A percentile compares a stretch with the other conserved stretches of the same genome.
phyloP scores from a whole-genome alignment of 139 green algal genomes.

The Dunaliella sp. region DNA sequence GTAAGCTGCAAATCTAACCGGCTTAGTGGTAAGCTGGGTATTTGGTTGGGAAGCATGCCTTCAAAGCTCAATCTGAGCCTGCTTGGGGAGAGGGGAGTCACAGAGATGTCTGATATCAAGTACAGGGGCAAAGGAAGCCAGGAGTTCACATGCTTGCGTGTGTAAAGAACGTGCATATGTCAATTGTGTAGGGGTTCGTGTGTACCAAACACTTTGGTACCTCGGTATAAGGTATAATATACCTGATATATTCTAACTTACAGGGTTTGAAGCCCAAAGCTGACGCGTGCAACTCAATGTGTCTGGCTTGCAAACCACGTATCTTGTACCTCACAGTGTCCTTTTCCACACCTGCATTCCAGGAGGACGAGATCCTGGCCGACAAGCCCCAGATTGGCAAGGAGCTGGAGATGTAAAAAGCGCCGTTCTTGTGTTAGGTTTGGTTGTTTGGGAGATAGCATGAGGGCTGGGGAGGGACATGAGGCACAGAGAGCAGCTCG shows the following conservation, averaged over 20 bases:
- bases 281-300: neutral
- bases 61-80: too few species aligned
- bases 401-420: constrained; percentile 34
- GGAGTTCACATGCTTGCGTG: too few species aligned
- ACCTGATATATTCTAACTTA: neutral
- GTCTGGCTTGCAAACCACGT: neutral
- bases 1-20: too few species aligned
- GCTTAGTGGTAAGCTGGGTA: too few species aligned
- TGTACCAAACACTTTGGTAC: neutral
- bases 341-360: neutral
- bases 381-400: constrained; percentile 44
- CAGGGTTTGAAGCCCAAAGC: neutral
- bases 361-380: constrained; percentile 44
- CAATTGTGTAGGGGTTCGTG: too few species aligned
- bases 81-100: too few species aligned
- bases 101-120: too few species aligned
- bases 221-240: neutral
- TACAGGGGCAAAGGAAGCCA: too few species aligned
- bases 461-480: neutral
- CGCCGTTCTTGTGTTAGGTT: neutral
- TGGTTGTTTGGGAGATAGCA: neutral
- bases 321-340: neutral
- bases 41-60: too few species aligned
- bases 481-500: neutral
- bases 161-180: too few species aligned